phyloP scores from a whole-genome alignment of 192 early-diverging fungal genomes.

The Umbelopsis sp. region DNA sequence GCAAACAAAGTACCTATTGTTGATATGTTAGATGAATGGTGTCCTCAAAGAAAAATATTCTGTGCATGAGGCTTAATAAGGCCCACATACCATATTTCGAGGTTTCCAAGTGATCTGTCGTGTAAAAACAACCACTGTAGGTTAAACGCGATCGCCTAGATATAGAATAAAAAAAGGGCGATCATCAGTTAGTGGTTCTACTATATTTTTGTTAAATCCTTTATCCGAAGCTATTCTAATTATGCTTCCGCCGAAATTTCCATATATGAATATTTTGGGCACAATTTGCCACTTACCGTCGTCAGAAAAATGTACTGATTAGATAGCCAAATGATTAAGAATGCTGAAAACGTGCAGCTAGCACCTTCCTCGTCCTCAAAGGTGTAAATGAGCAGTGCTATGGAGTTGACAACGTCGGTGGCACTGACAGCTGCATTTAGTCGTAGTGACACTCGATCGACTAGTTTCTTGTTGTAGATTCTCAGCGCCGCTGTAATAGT shows the following conservation, averaged over 20 bases:
- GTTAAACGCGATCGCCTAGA: constrained; percentile 25
- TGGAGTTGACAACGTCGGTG: constrained; percentile 20
- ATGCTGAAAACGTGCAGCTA: constrained; percentile 10
- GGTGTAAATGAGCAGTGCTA: constrained; percentile 23
- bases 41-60: background rate
- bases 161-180: background rate
- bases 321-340: constrained; percentile 22
- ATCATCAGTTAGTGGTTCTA: too few relatives aligned
- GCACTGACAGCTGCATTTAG: constrained; percentile 20
- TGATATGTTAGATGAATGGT: background rate
- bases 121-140: constrained; percentile 23
- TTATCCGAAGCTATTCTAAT: too few relatives aligned
- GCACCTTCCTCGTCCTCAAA: background rate
- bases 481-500: constrained; percentile 3
- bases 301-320: constrained; percentile 27
- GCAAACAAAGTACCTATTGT: constrained; percentile 18
- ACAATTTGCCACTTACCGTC: background rate
- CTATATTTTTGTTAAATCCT: too few relatives aligned
- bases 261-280: too few relatives aligned
- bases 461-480: constrained; percentile 25
- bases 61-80: background rate
- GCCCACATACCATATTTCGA: constrained; percentile 3
- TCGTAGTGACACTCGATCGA: constrained; percentile 28
- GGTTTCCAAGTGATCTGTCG: background rate
- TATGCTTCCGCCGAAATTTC: too few relatives aligned